These are phyloP conservation scores for Wickerhamomyces bovis DNA, from an alignment of 805 yeast genomes.

Conservation along the genomic window DNA sequence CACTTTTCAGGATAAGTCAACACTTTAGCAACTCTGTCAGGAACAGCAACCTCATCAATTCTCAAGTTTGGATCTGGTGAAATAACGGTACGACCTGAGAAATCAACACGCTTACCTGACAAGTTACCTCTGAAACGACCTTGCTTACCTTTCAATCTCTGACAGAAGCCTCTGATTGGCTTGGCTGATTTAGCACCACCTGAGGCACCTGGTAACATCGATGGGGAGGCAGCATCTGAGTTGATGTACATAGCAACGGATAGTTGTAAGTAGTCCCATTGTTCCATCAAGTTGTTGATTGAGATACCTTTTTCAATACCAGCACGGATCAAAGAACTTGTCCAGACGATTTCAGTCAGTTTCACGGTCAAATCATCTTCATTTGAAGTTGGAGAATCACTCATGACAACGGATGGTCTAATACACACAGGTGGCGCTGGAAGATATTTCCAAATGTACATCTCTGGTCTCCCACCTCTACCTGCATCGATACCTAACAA, in stretches of 20 bases:
- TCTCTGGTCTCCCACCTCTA: constrained; percentile 89
- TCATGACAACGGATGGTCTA: constrained; percentile 93
- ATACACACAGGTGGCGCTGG: constrained; percentile 99
- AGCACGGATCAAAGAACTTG: constrained; percentile 87
- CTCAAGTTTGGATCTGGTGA: constrained; percentile 96
- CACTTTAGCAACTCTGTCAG: constrained; percentile 92
- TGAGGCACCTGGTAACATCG: constrained; percentile 64
- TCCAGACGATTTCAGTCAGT: constrained; percentile 94
- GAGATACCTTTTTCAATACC: constrained; percentile 95
- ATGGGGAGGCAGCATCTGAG: constrained; percentile 85
- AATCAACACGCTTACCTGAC: constrained; percentile 98
- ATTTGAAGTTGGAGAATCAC: constrained; percentile 80
- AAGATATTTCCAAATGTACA: constrained; percentile 92
- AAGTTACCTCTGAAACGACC: constrained; percentile 98
- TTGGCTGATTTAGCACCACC: constrained; percentile 52
- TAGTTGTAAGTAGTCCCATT: constrained; percentile 95
- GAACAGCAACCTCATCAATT: constrained; percentile 97
- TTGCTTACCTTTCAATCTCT: constrained; percentile 95
- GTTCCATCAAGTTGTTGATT: constrained; percentile 92
- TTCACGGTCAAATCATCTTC: constrained; percentile 97
- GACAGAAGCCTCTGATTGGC: constrained; percentile 91
- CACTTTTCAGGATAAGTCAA: constrained; percentile 94
- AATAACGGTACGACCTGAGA: constrained; percentile 96
- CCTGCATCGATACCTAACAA: constrained; percentile 84
- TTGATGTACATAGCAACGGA: constrained; percentile 97